Evolutionary conservation across 2,329 filamentous ascomycete species (phyloP), one percentile per base, ranked within the genome.

Genomic region (Phyllosticta paracitricarpa): DNA sequence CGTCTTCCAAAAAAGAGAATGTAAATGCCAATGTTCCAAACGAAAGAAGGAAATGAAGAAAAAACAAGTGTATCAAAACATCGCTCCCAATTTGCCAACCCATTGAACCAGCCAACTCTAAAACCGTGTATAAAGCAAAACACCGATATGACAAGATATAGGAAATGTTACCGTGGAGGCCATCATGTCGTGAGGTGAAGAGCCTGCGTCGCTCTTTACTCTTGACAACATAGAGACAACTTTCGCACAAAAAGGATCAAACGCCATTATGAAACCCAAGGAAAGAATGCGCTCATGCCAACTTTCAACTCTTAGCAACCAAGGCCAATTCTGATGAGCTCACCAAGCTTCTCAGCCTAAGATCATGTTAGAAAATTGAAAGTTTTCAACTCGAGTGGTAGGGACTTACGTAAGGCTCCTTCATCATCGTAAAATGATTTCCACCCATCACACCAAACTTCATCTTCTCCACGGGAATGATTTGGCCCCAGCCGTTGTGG

Each of bases 391-490:
- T 14, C 14, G 51, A 58, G 2, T 24, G 4, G 54, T 22, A 4
- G 28, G 14, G 55, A 72, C 76, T 76, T 73, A 79, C 78, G 64
- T 75, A 70, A 58, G 76, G 74, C 64, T 84, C 84, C 71, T 87
- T 84, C 85, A 90, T 89, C 86, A 89, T 89, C 22, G 81, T 84
- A 75, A 90, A 89, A 74, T 89, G 87, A 68, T 89, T 88, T 2
- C 86, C 87, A 17, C 82, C 83, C 84, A 89, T 87, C 68, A 87
- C 84, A 60, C 80, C 80, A 65, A 82, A 86, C 56, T 78, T 77
- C 75, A 89, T 85, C 73, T 84, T 87, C 59, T 80, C 74, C 57
- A 76, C 69, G 58, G 84, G 83, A 51, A 89, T 74, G 52, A 85
- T 84, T 71, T 87, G 82, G 28, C 84, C 85, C 85, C 86, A 89